phyloP scores from a whole-genome alignment of 176 grass and related monocot genomes.

The Triticum dicoccoides region DNA sequence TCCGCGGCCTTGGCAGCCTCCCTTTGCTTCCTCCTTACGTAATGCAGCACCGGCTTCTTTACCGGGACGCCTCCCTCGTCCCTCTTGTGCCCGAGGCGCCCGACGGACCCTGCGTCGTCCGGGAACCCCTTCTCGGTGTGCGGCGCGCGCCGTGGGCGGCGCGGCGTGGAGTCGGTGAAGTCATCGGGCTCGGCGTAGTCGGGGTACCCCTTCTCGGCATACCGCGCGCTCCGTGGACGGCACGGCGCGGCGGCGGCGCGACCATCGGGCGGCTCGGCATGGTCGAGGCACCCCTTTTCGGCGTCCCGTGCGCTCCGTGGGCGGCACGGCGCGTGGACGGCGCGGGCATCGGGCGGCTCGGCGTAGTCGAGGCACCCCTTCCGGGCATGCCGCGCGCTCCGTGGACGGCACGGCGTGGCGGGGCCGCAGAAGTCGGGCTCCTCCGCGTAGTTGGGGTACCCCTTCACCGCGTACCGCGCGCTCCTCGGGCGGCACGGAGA shows the following conservation, averaged over 20 bases:
- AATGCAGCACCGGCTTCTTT: constrained; percentile 22
- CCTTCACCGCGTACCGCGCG: constrained; percentile 32
- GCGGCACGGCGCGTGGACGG: constrained; percentile 8
- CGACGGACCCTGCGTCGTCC: not conserved
- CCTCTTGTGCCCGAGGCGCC: not conserved
- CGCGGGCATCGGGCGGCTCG: not conserved
- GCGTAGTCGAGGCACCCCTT: not conserved
- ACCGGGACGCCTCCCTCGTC: not conserved
- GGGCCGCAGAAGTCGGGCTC: constrained; percentile 1
- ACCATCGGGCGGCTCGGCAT: not conserved
- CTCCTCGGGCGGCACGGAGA: constrained; percentile 31
- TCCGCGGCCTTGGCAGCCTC: not conserved
- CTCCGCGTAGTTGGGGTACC: constrained; percentile 34
- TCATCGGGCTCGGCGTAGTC: not conserved
- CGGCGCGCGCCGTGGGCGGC: constrained; percentile 8
- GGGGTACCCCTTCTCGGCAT: constrained; percentile 17
- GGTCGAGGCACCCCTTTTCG: constrained; percentile 4
- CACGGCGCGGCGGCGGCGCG: not conserved
- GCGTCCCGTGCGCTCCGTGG: constrained; percentile 23
- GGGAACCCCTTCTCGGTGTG: constrained; percentile 9
- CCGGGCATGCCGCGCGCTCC: constrained; percentile 7
- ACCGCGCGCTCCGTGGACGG: constrained; percentile 23
- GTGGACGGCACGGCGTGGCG: constrained; percentile 14
- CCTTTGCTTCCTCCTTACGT: constrained; percentile 16
- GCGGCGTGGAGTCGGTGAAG: not conserved